A percentile compares a stretch with the other conserved stretches of the same genome.
phyloP scores from a whole-genome alignment of 2,329 filamentous ascomycete genomes.

The Colletotrichum sp. region DNA sequence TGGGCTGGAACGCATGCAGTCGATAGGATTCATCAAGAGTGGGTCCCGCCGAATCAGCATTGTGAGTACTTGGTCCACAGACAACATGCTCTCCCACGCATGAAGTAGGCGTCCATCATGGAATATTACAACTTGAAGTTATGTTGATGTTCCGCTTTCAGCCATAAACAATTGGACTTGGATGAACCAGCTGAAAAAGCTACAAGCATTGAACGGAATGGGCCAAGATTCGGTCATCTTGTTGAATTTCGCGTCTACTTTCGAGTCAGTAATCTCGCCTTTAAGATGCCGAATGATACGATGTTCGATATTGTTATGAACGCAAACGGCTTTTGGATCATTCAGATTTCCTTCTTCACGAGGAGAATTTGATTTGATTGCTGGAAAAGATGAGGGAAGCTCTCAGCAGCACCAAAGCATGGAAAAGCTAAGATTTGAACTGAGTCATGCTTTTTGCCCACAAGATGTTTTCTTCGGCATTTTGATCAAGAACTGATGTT shows the following conservation, averaged over 20 bases:
- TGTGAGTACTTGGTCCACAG: neutral
- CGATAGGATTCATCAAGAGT: neutral
- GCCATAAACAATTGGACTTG: neutral
- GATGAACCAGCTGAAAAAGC: neutral
- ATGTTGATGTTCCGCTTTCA: neutral
- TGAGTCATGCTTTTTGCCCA: neutral
- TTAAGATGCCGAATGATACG: neutral
- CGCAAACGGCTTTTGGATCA: neutral
- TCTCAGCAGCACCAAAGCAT: neutral
- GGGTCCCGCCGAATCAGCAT: neutral
- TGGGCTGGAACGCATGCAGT: neutral
- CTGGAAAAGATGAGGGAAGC: neutral
- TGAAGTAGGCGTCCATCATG: neutral
- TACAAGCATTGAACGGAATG: neutral
- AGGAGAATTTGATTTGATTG: neutral
- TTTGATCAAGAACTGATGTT: accelerated
- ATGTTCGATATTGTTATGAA: accelerated
- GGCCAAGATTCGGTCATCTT: neutral
- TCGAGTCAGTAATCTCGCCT: neutral
- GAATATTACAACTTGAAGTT: neutral
- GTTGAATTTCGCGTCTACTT: neutral
- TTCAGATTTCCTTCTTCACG: neutral
- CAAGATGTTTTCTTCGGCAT: neutral
- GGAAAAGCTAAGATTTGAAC: neutral
- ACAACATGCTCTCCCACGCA: neutral